These are phyloP conservation scores for Lantana camara DNA, from an alignment of 257 asterid genomes.

Conservation along the genomic window DNA sequence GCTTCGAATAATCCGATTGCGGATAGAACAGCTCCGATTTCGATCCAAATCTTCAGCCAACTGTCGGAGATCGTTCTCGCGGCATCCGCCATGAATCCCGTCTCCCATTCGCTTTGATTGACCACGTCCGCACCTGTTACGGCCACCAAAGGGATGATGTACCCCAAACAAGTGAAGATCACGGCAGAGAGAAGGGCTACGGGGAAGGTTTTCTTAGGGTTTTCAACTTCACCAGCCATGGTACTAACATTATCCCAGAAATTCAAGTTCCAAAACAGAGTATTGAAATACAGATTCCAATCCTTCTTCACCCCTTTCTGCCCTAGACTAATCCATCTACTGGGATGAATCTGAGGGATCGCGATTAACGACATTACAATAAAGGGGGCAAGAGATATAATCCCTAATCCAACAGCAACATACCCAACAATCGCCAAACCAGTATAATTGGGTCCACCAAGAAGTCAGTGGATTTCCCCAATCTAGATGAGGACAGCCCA, in stretches of 20 bases:
- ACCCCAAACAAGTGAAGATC: slow-evolving; percentile 62
- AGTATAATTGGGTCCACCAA: too few species aligned
- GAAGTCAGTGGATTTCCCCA: too few species aligned
- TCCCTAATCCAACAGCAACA: slow-evolving; percentile 55
- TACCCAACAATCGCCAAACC: slow-evolving; percentile 73
- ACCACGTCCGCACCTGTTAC: slow-evolving; percentile 60
- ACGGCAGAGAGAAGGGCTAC: slow-evolving; percentile 53
- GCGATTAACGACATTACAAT: slow-evolving; percentile 64
- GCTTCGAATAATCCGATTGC: slow-evolving; percentile 71
- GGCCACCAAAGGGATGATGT: slow-evolving; percentile 69
- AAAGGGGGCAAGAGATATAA: slow-evolving; percentile 65
- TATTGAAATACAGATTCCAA: slow-evolving; percentile 68
- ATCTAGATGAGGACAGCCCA: too few species aligned
- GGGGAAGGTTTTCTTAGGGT: slow-evolving; percentile 61
- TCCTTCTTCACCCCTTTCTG: slow-evolving; percentile 53
- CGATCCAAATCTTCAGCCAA: slow-evolving; percentile 81
- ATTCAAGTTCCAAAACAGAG: slow-evolving; percentile 76
- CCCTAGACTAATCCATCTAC: slow-evolving; percentile 61
- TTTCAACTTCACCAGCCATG: slow-evolving; percentile 74
- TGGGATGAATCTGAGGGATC: slow-evolving; percentile 64
- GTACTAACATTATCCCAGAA: slow-evolving; percentile 83
- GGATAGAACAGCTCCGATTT: slow-evolving; percentile 63
- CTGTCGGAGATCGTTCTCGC: slow-evolving; percentile 54
- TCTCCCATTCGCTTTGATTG: slow-evolving; percentile 65
- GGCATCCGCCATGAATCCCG: slow-evolving; percentile 69